These are phyloP conservation scores for Arthrobotrys sphaeroides DNA, from an alignment of 2,329 filamentous ascomycete genomes.

Conservation along the genomic window DNA sequence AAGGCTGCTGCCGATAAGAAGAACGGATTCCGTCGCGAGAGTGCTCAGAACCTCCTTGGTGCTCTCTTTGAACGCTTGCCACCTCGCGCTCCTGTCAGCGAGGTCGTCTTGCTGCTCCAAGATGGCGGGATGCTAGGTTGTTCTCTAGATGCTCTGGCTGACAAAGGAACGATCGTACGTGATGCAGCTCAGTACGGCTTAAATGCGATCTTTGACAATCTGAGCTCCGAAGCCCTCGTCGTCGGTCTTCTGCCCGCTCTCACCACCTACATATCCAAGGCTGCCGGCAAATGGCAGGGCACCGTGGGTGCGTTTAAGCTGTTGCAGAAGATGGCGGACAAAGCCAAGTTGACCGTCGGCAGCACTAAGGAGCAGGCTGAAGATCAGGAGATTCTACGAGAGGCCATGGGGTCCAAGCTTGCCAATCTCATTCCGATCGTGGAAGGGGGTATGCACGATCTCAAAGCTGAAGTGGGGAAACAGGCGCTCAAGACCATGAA, in stretches of 20 bases:
- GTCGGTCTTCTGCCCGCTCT: conserved; percentile 82
- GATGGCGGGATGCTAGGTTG: conserved; percentile 71
- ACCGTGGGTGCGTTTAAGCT: conserved; percentile 85
- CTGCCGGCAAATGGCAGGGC: conserved; percentile 96
- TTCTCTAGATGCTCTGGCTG: conserved; percentile 80
- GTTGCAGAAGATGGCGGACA: conserved; percentile 92
- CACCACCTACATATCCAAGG: conserved; percentile 78
- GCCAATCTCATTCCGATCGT: conserved; percentile 83
- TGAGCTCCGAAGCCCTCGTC: conserved; percentile 84
- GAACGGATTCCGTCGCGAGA: conserved; percentile 82
- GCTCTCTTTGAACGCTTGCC: conserved; percentile 85
- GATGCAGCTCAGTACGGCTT: conserved; percentile 94
- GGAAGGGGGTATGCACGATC: conserved; percentile 93
- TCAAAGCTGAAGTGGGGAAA: conserved; percentile 88
- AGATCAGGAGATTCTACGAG: conserved; percentile 77
- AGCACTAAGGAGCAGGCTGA: conserved; percentile 51
- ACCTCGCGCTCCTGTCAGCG: conserved; percentile 51
- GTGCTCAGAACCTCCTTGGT: conserved; percentile 88
- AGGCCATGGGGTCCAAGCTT: conserved; percentile 39
- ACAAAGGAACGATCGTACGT: conserved; percentile 87
- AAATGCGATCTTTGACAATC: conserved; percentile 81
- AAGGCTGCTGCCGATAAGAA: conserved; percentile 88
- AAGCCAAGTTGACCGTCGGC: conserved; percentile 66
- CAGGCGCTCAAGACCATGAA: conserved; percentile 93
- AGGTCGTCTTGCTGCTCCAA: conserved; percentile 61